Conservation (phyloP, 345 rosid genomes). For the Excoecaria agallocha region DNA sequence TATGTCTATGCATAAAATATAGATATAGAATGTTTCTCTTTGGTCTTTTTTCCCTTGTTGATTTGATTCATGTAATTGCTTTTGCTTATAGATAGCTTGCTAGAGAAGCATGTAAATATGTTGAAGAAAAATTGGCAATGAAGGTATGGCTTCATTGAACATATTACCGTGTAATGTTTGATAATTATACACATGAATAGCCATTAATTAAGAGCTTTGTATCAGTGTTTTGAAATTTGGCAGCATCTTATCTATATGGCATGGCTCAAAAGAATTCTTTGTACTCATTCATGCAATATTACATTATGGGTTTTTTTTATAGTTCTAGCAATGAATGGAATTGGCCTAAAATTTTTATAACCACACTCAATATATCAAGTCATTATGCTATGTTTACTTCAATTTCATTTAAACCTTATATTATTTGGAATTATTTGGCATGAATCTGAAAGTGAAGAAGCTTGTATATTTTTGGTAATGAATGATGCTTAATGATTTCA, state of each 20-base stretch:
- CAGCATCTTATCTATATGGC: not conserved
- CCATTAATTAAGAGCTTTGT: not conserved
- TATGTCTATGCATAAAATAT: not conserved
- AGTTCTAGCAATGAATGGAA: not conserved
- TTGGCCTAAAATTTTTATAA: not conserved
- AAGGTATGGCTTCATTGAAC: slow-evolving; percentile 44
- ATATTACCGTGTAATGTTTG: not conserved
- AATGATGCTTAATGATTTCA: too few relatives aligned
- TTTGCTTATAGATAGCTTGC: slow-evolving; percentile 62
- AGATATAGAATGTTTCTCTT: not conserved
- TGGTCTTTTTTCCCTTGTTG: not conserved
- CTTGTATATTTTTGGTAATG: too few relatives aligned
- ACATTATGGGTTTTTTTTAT: not conserved
- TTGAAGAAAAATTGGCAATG: slow-evolving; percentile 81
- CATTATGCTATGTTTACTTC: not conserved
- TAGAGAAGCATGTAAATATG: slow-evolving; percentile 91
- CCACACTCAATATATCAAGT: not conserved
- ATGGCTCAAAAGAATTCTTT: not conserved
- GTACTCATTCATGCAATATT: not conserved
- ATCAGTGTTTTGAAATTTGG: not conserved
- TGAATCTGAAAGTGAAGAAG: not conserved
- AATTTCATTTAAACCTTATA: not conserved
- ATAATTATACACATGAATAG: not conserved
- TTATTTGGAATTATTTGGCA: not conserved
- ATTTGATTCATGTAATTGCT: slow-evolving; percentile 4